Evolutionary conservation across 345 rosid species (phyloP), one percentile per base, ranked within the genome.

Genomic region (Physaria fendleri): DNA sequence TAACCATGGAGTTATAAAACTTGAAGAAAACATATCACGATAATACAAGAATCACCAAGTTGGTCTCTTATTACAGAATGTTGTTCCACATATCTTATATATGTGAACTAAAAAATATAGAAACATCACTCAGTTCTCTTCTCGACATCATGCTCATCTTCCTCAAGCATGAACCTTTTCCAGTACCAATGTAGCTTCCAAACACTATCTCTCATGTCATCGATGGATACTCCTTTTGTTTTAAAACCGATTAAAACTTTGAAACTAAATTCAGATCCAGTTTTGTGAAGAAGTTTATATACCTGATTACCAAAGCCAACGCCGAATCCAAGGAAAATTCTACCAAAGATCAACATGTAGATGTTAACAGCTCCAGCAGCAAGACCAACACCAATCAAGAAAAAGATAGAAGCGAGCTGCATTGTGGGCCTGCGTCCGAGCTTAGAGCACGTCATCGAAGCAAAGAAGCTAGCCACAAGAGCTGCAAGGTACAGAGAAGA

Each of bases 291-390:
- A n/a, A n/a, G n/a, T n/a, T n/a, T n/a, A n/a, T n/a, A n/a, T 65
- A 83, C 94, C 79, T 82, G 94, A 65, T 79, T 80, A 35, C 80
- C 85, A 50, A 89, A 89, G 21, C 96, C 96, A 18, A 89, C 85
- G 0, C 94, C 97, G 0, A 66, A 5, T 3, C 91, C 97, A 0
- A 89, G 78, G 8, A 77, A 7, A 58, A 85, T 50, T 41, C 95
- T 74, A 5, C 97, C 96, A 1, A 78, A 0, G 49, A 84, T 87
- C 50, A 85, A 16, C 87, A 85, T 80, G 29, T 8, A 21, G 4
- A 79, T 48, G 41, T 72, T 73, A 12, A 56, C 2, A 8, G 76
- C 91, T 0, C 67, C 76, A 0, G 87, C 76, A 9, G 79, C 79
- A 2, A 83, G 62, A 0, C 18, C 62, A 0, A 80, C 90, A 1